Base-by-base conservation (phyloP, 2,329 filamentous ascomycete genomes). In the Epichloe sibirici region DNA sequence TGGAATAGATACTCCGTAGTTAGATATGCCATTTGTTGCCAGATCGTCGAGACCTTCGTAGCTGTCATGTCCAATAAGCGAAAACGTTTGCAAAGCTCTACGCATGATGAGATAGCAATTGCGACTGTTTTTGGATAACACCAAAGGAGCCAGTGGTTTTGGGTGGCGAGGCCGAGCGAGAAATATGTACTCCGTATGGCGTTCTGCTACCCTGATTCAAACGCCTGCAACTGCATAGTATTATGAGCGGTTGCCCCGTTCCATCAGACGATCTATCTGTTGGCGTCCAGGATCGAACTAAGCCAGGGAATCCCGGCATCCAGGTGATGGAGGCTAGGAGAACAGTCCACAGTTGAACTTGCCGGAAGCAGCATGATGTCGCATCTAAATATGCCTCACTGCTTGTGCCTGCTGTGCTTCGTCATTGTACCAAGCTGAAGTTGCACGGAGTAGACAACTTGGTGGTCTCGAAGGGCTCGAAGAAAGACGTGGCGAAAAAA, bases 341-440 rank as follows among this genome's bases (percentile, higher is more conserved):
- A n/a, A 5, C 34, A 17, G 34, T 21, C 34, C 42, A 34, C 3
- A 34, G 3, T 38, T 45, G 42, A 37, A 11, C 25, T 50, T 37
- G 42, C 42, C 21, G 42, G 42, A 44, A 44, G 42, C 21, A 25
- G 21, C 21, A 17, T 21, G 11, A 31, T 21, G 47, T 31, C 37
- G 50, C 45, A 51, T 12, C 34, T 42, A 21, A 47, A 47, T 40
- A 43, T 51, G 50, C 43, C 50, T 44, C 50, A 37, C 23, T 48
- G 23, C n/a, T n/a, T 45, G 39, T 44, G 51, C 25, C 46, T 48
- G 50, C 40, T 43, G 25, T 48, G 35, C 39, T 12, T 44, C 34
- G 45, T 52, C 28, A 31, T 31, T 31, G 28, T 31, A 31, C 28
- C 28, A 31, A 31, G 28, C 28, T 31, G 8, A 31, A 31, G 28